Base-by-base conservation (phyloP, 305 asterid species). In the Fraxinus platypoda region DNA sequence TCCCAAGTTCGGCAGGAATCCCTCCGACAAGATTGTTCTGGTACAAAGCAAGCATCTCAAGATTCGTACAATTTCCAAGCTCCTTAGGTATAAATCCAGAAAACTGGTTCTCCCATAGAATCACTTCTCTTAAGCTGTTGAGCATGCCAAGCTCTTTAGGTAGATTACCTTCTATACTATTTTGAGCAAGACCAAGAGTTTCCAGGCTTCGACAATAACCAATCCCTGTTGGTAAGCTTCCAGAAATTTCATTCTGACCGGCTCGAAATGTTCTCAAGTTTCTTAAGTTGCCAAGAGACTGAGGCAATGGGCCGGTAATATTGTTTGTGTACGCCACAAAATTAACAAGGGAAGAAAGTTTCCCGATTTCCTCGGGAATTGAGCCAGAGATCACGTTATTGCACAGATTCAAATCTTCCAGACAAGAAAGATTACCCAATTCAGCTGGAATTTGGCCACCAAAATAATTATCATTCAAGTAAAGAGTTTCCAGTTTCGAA, bases 101-200 rank as follows among this genome's bases (percentile, higher is more conserved):
- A 31, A 95, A 86, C 82, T 87, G 92, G 84, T 94, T 94, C 46
- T 83, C 94, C 95, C 95, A 93, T 6, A 95, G 91, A 66, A 94
- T 84, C 35, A 92, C 82, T n/a, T 91, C 97, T 0, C 85, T 90
- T 81, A 95, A 54, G 2, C 74, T 49, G 77, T 82, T 84, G 21
- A 95, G 91, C 95, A 84, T 84, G 52, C 98, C 97, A 3, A 95
- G 90, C 88, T 94, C 95, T 81, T 87, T 87, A 3, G 99, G 99
- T 1, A 95, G 75, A 85, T 83, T 87, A 3, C 99, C 99, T 23
- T 77, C 85, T 57, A 95, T 79, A 13, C 57, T 85, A 84, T 94
- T 95, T 81, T 95, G 98, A 4, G 99, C 95, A 82, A 95, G 93
- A 71, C 99, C 98, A 68, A 95, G 97, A 52, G 64, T 78, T 77